Evolutionary conservation across 768 basidiomycete genomes (phyloP).

Genomic region (Lanmaoa pseudosensibilis): DNA sequence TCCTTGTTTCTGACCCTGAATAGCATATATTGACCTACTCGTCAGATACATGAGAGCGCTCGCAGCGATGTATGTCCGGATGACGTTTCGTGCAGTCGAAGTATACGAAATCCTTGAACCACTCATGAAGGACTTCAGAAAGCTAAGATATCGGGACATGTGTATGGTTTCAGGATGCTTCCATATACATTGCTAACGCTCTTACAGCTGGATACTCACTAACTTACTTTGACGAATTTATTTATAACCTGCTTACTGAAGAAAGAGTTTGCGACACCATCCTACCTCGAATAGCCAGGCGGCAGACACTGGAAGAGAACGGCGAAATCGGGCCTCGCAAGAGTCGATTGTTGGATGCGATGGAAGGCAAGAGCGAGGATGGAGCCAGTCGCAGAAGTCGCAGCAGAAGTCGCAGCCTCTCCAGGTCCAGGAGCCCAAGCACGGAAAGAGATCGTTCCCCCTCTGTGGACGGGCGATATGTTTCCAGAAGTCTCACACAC

Average conservation of each 20-base stretch:
- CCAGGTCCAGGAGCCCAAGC: conserved; percentile 29
- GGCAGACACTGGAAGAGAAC: conserved; percentile 87
- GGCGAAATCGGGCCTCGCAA: conserved; percentile 84
- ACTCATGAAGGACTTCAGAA: conserved; percentile 89
- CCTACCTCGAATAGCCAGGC: conserved; percentile 83
- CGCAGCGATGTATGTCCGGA: conserved; percentile 90
- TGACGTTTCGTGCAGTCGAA: conserved; percentile 89
- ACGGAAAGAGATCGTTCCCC: conserved; percentile 32
- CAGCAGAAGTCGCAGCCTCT: conserved; percentile 30
- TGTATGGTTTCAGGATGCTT: conserved; percentile 46
- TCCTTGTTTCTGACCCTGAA: neutral
- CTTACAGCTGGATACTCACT: conserved; percentile 77
- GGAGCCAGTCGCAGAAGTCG: conserved; percentile 43
- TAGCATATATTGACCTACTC: neutral
- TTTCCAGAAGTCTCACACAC: conserved; percentile 63
- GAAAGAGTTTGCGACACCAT: conserved; percentile 97
- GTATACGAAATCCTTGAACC: conserved; percentile 95
- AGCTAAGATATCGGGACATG: conserved; percentile 78
- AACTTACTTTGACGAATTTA: conserved; percentile 90
- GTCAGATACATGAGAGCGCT: conserved; percentile 89
- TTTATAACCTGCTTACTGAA: conserved; percentile 78
- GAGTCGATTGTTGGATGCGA: conserved; percentile 83
- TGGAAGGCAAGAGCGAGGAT: conserved; percentile 71
- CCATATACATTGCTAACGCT: neutral
- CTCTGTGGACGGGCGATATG: conserved; percentile 54